A percentile compares a stretch with the other conserved stretches of the same genome.
These are phyloP conservation scores for Fusarium marasasianum DNA, from an alignment of 2,329 filamentous ascomycete species.

Conservation along the genomic window DNA sequence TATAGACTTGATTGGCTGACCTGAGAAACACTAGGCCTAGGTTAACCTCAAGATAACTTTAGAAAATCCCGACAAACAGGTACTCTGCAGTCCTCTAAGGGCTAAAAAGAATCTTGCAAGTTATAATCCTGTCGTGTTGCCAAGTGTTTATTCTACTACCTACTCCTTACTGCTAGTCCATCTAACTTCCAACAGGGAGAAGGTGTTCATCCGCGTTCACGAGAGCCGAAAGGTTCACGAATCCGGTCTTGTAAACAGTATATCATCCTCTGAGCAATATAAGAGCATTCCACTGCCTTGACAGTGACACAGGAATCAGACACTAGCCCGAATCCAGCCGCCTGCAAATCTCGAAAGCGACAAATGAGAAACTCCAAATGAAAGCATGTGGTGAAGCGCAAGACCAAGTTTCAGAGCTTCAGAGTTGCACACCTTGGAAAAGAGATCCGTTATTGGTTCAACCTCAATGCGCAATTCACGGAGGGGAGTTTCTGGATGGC, in stretches of 20 bases:
- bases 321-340: background rate
- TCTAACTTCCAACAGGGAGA: background rate
- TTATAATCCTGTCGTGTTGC: background rate
- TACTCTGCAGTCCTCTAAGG: background rate
- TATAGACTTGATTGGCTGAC: background rate
- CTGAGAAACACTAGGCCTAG: background rate
- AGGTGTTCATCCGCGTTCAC: background rate
- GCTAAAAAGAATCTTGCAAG: background rate
- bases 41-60: background rate
- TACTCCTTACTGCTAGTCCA: background rate
- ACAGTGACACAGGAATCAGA: background rate
- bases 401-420: constrained; percentile 21
- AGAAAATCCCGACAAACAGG: background rate
- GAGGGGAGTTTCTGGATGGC: constrained; percentile 11
- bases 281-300: background rate
- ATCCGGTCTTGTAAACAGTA: background rate
- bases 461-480: background rate
- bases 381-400: constrained; percentile 35
- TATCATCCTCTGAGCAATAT: background rate
- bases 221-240: background rate
- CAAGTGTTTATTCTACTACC: background rate
- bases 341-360: background rate
- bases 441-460: constrained; percentile 43
- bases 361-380: constrained; percentile 32
- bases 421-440: constrained; percentile 42